Percentiles rank a stretch among this genome's conserved stretches.
Evolutionary conservation across 2,329 filamentous ascomycete species (phyloP).

Genomic region (Calonectria leucothoes): DNA sequence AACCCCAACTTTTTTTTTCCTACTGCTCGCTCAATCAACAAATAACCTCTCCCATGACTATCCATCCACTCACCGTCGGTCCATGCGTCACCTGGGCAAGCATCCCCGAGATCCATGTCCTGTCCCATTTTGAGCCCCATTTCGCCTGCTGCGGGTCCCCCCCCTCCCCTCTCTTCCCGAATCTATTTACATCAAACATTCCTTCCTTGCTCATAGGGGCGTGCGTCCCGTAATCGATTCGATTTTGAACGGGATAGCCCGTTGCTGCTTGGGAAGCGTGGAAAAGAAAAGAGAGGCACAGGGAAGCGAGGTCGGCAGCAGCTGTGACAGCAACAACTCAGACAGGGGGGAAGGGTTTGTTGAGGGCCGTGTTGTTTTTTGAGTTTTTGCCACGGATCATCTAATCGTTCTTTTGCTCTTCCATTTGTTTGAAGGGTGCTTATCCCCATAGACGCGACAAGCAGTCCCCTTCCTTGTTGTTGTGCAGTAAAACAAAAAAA

Average conservation of each 20-base stretch:
- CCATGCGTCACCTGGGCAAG: background rate
- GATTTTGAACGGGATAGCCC: background rate
- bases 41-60: background rate
- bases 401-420: background rate
- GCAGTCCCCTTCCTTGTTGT: background rate
- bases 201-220: background rate
- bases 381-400: background rate
- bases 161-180: background rate
- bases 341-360: background rate
- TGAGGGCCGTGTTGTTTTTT: background rate
- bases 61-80: background rate
- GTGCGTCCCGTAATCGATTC: background rate
- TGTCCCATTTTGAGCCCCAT: background rate
- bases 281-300: background rate
- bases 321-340: background rate
- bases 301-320: background rate
- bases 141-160: background rate
- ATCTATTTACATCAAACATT: slow-evolving; percentile 11
- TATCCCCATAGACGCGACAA: background rate
- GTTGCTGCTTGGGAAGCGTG: background rate
- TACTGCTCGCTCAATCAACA: background rate
- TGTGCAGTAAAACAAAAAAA: background rate
- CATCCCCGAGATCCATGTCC: slow-evolving; percentile 10
- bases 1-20: background rate
- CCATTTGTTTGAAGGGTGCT: background rate